Conservation (phyloP, 768 basidiomycete genomes). For the Tricholoma terreum region DNA sequence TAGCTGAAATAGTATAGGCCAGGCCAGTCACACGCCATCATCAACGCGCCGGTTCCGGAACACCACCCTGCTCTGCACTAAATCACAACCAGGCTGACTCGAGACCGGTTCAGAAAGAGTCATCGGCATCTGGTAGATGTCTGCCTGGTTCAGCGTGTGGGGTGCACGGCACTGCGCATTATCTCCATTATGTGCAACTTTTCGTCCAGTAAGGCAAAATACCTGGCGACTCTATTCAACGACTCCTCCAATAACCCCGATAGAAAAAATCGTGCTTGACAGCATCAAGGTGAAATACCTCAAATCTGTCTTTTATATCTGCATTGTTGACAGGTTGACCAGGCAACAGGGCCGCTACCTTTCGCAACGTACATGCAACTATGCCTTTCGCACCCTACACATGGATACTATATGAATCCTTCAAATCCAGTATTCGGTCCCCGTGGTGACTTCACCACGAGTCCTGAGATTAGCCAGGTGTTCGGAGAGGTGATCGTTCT, state of each 20-base stretch:
- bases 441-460: conserved; percentile 92
- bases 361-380: conserved; percentile 90
- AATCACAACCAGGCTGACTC: too few relatives aligned
- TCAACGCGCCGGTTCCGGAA: background rate
- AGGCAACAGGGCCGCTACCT: conserved; percentile 89
- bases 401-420: conserved; percentile 89
- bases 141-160: conserved; percentile 4
- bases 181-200: background rate
- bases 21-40: background rate
- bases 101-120: background rate
- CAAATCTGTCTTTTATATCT: background rate
- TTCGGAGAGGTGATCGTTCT: conserved; percentile 83
- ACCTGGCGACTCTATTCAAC: conserved; percentile 9
- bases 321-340: conserved; percentile 7
- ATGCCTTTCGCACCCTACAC: conserved; percentile 83
- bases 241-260: conserved; percentile 27
- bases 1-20: background rate
- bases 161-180: conserved; percentile 7
- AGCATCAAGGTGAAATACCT: conserved; percentile 59
- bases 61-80: background rate
- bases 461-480: conserved; percentile 93
- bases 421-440: conserved; percentile 76
- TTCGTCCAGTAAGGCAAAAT: conserved; percentile 1
- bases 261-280: conserved; percentile 69
- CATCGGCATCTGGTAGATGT: background rate